These are phyloP conservation scores for Calonectria crousiana DNA, from an alignment of 2,329 filamentous ascomycete species.

Conservation along the genomic window DNA sequence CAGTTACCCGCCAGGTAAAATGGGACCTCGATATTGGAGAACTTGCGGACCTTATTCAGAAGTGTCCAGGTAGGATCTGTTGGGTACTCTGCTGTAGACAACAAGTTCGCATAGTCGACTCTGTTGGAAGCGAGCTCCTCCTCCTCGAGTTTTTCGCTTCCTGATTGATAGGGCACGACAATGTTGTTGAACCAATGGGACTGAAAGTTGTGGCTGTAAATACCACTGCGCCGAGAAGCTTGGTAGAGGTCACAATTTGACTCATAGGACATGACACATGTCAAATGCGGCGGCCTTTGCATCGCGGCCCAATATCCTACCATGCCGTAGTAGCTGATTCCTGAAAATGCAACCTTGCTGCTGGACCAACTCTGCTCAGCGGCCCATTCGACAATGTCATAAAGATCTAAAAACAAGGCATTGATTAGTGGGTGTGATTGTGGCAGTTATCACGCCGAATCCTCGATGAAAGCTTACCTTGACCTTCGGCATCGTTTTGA, in stretches of 20 bases:
- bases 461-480: neutral
- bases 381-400: slow-evolving; percentile 19
- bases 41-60: neutral
- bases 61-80: neutral
- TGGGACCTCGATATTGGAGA: slow-evolving; percentile 12
- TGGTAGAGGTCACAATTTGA: slow-evolving; percentile 11
- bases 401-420: neutral
- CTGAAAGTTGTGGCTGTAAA: slow-evolving; percentile 14
- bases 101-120: neutral
- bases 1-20: slow-evolving; percentile 18
- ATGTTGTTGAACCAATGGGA: slow-evolving; percentile 18
- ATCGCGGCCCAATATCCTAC: slow-evolving; percentile 15
- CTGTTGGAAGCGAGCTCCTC: neutral
- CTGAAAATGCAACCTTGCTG: slow-evolving; percentile 7
- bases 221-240: neutral
- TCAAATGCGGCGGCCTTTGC: slow-evolving; percentile 14
- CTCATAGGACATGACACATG: slow-evolving; percentile 15
- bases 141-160: neutral
- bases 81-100: slow-evolving; percentile 2
- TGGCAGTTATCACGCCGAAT: too few species aligned
- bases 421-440: neutral
- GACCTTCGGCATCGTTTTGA: slow-evolving; percentile 11
- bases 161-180: slow-evolving; percentile 7
- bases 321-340: slow-evolving; percentile 24
- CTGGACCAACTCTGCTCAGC: slow-evolving; percentile 7